Evolutionary conservation across 2,329 filamentous ascomycete species (phyloP), one percentile per base, ranked within the genome.

Genomic region (Curvularia spicifera): DNA sequence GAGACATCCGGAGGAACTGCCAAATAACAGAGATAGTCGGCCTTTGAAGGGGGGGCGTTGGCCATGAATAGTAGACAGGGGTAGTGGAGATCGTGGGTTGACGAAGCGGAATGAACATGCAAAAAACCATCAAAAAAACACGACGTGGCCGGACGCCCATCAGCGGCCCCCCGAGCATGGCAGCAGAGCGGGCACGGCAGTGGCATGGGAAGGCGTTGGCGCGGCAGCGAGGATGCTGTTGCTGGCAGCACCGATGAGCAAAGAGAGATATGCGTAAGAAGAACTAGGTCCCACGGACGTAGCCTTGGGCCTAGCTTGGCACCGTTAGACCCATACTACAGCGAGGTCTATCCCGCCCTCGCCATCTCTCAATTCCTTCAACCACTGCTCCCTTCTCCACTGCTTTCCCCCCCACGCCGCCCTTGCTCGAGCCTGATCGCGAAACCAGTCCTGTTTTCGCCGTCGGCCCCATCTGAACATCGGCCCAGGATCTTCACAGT

Each of bases 301-400:
- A 64, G 65, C 63, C 56, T 56, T 61, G 58, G 60, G 60, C 51
- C 37, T 60, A 48, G 59, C 60, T 67, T 65, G 62, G 65, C 65
- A 56, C 54, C 56, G 57, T 63, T 63, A 57, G 56, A 60, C 54
- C 53, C 56, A 59, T 61, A 56, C 58, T 52, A 56, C 53, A 62
- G 60, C 65, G 57, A 65, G 18, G 60, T 61, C 52, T 55, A 59
- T 59, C 51, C 51, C 52, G 56, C 58, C 60, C 59, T 65, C 60
- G 58, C 60, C 46, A 65, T 62, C 66, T 65, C 62, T 60, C 59
- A 66, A 61, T 64, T 68, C 65, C 62, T 67, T 68, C 63, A 61
- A 64, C 64, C 66, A 67, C 66, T 61, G 56, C 63, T 63, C 59
- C 56, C 59, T 67, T 59, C 58, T 64, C 55, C 61, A 61, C 62